Conservation (phyloP, 2,329 filamentous ascomycete species). For the Cordyceps pruinosa region DNA sequence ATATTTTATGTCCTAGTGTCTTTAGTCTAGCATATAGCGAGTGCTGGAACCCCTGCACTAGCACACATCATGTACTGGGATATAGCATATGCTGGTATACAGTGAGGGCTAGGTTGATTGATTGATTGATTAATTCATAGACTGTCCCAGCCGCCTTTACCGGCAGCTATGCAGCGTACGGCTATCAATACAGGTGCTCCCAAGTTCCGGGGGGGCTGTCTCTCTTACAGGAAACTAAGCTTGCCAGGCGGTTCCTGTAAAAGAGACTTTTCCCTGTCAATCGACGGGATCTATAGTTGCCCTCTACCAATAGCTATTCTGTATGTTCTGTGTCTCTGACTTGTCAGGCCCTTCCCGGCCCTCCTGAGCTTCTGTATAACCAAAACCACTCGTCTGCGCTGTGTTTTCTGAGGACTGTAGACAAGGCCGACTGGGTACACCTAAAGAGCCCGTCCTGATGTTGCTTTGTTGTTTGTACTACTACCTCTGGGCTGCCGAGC, state of each 20-base stretch:
- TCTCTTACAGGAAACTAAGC: neutral
- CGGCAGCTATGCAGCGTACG: neutral
- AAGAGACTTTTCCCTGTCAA: neutral
- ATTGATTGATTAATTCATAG: too few relatives aligned
- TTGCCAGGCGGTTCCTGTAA: neutral
- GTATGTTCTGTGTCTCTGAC: conserved; percentile 23
- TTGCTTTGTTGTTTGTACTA: neutral
- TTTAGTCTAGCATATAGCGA: neutral
- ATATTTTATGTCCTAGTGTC: neutral
- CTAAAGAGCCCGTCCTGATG: neutral
- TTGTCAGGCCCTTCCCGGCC: conserved; percentile 20
- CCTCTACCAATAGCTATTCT: conserved; percentile 13
- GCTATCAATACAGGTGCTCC: neutral
- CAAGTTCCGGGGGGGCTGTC: too few relatives aligned
- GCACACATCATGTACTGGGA: neutral
- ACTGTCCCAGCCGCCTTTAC: neutral
- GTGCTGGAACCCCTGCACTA: neutral
- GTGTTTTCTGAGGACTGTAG: conserved; percentile 9
- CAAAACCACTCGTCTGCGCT: conserved; percentile 19
- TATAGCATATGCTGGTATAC: neutral
- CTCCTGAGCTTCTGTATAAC: conserved; percentile 23
- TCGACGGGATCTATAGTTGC: neutral
- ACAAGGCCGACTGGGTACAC: neutral
- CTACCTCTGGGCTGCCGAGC: conserved; percentile 1
- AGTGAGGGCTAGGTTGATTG: neutral